Conservation (phyloP, 2,329 filamentous ascomycete species). For the Gaeumannomyces sp. region DNA sequence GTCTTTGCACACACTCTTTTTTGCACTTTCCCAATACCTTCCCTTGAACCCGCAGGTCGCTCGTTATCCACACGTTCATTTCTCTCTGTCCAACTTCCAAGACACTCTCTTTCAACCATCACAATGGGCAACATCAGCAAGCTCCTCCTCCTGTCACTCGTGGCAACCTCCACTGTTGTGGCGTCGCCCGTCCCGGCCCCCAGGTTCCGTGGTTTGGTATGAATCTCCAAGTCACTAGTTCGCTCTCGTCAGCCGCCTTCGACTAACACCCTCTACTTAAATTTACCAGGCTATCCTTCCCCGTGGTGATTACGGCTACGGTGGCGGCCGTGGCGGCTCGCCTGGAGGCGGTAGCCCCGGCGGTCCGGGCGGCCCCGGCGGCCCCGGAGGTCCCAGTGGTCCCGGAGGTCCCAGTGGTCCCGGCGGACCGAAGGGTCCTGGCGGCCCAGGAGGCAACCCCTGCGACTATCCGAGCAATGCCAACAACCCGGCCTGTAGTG, state of each 20-base stretch:
- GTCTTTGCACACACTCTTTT: background rate
- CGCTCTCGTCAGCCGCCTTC: too few relatives aligned
- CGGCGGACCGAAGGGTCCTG: background rate
- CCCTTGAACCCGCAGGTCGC: background rate
- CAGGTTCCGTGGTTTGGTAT: background rate
- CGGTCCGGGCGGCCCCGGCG: background rate
- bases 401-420: background rate
- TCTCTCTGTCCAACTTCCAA: background rate
- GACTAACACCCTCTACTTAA: background rate
- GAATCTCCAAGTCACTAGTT: background rate
- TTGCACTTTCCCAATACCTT: too few relatives aligned
- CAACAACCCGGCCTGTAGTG: background rate
- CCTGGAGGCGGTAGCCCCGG: background rate
- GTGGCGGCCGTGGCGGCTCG: background rate
- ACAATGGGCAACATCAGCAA: conserved; percentile 4
- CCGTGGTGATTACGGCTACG: background rate
- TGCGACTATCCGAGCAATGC: conserved; percentile 6
- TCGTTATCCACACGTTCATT: background rate
- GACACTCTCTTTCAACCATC: background rate
- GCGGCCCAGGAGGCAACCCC: conserved; percentile 1
- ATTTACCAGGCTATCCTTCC: background rate
- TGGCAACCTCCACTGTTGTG: background rate
- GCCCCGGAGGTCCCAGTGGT: background rate
- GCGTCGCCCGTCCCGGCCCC: background rate
- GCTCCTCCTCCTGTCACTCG: background rate